These are phyloP conservation scores for Tubosaeta brunneosetosa DNA, from an alignment of 768 basidiomycete species.

Conservation along the genomic window DNA sequence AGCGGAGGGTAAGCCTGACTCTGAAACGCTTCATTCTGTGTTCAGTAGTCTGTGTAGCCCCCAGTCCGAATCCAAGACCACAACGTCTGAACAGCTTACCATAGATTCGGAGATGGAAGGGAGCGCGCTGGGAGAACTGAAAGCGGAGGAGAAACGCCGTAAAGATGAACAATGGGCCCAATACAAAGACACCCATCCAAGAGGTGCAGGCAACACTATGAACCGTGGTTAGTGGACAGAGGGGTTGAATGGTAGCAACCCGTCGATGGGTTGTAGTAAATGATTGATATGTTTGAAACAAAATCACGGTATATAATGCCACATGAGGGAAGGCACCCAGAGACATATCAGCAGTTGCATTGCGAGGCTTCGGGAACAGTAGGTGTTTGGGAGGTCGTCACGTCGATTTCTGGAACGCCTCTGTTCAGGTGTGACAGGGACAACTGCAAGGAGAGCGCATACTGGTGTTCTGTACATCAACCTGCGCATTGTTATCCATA, in stretches of 20 bases:
- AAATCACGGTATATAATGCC: slow-evolving; percentile 27
- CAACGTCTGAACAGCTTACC: slow-evolving; percentile 67
- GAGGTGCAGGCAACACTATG: slow-evolving; percentile 96
- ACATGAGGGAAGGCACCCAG: slow-evolving; percentile 4
- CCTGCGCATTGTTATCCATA: slow-evolving; percentile 78
- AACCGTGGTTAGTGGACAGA: slow-evolving; percentile 60
- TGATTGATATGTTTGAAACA: slow-evolving; percentile 21
- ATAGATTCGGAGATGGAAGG: slow-evolving; percentile 86
- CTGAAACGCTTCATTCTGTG: not conserved
- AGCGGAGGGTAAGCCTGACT: slow-evolving; percentile 70
- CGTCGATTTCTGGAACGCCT: slow-evolving; percentile 74
- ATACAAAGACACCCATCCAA: slow-evolving; percentile 80
- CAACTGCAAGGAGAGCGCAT: slow-evolving; percentile 9
- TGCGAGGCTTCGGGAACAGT: slow-evolving; percentile 83
- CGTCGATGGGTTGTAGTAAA: slow-evolving; percentile 12
- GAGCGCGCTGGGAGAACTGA: slow-evolving; percentile 58
- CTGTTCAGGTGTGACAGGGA: slow-evolving; percentile 4
- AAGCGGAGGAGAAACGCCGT: slow-evolving; percentile 68
- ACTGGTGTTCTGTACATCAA: slow-evolving; percentile 51
- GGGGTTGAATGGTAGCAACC: slow-evolving; percentile 8
- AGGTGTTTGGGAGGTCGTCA: slow-evolving; percentile 62
- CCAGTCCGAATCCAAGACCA: slow-evolving; percentile 60
- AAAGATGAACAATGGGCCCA: slow-evolving; percentile 92
- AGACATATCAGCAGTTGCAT: slow-evolving; percentile 64
- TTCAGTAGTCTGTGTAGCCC: slow-evolving; percentile 39